A percentile compares a stretch with the other conserved stretches of the same genome.
Conservation (phyloP, 495 filamentous ascomycete genomes). For the Corynascus novoguineensis region DNA sequence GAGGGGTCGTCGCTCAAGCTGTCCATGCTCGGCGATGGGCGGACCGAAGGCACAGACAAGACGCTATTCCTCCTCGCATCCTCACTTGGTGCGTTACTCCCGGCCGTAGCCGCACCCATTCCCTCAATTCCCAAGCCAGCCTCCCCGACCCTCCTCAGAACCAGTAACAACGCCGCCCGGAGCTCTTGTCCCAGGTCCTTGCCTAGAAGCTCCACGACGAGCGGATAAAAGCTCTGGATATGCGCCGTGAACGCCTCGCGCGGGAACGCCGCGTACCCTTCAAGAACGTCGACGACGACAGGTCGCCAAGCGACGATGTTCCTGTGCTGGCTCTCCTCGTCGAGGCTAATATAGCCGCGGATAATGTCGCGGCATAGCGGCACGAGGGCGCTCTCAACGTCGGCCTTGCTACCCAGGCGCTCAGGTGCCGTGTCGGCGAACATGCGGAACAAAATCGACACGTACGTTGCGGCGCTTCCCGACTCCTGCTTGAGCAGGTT, state of each 20-base stretch:
- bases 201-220: conserved; percentile 74
- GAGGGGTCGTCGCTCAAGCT: conserved; percentile 27
- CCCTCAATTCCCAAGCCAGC: conserved; percentile 63
- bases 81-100: background rate
- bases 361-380: conserved; percentile 94
- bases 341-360: conserved; percentile 69
- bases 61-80: conserved; percentile 30
- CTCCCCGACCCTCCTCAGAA: conserved; percentile 79
- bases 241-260: conserved; percentile 75
- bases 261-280: conserved; percentile 86
- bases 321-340: conserved; percentile 90
- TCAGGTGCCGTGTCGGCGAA: conserved; percentile 85
- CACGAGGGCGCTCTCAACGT: conserved; percentile 86
- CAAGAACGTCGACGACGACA: conserved; percentile 95
- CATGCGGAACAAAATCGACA: conserved; percentile 92
- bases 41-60: conserved; percentile 17
- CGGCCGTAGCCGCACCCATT: conserved; percentile 22
- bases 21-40: conserved; percentile 19
- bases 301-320: conserved; percentile 96
- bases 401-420: conserved; percentile 64
- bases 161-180: conserved; percentile 63
- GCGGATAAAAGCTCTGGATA: conserved; percentile 75
- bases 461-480: conserved; percentile 86
- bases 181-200: conserved; percentile 78
- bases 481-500: conserved; percentile 98